Conservation (phyloP, 2,329 filamentous ascomycete genomes). For the Calycina marina region DNA sequence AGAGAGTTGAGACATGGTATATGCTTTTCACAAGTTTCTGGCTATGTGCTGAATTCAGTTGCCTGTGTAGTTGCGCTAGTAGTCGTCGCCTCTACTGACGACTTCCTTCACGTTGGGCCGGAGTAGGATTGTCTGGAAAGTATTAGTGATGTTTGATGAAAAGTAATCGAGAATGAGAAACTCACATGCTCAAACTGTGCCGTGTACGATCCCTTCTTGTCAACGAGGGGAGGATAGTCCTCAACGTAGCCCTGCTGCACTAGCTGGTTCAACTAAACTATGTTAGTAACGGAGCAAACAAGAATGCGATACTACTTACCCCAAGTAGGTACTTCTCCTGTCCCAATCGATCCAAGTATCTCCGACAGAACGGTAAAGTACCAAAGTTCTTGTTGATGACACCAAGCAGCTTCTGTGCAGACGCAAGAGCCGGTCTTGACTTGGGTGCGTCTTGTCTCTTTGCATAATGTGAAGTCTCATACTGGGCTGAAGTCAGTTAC, state of each 20-base stretch:
- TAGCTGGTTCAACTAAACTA: conserved; percentile 61
- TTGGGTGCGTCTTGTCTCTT: conserved; percentile 58
- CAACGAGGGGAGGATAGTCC: conserved; percentile 75
- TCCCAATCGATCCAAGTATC: conserved; percentile 83
- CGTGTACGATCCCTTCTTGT: conserved; percentile 89
- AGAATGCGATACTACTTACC: conserved; percentile 33
- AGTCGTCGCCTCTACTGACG: conserved; percentile 75
- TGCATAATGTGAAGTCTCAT: conserved; percentile 81
- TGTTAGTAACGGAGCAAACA: conserved; percentile 18
- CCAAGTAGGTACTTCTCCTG: conserved; percentile 90
- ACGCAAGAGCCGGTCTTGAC: conserved; percentile 61
- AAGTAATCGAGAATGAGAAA: background rate
- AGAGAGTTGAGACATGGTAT: too few relatives aligned
- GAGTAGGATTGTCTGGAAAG: conserved; percentile 57
- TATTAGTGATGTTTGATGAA: conserved; percentile 3
- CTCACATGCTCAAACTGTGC: conserved; percentile 85
- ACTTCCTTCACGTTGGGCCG: conserved; percentile 75
- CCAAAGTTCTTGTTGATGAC: conserved; percentile 96
- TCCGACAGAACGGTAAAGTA: conserved; percentile 77
- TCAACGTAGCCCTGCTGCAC: conserved; percentile 75
- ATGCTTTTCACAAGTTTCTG: too few relatives aligned
- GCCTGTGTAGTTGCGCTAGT: too few relatives aligned
- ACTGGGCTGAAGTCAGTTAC: conserved; percentile 24
- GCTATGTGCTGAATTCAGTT: too few relatives aligned
- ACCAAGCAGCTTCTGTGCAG: conserved; percentile 71